phyloP scores from a whole-genome alignment of 345 rosid species.

The Psidium friedrichsthalianum region DNA sequence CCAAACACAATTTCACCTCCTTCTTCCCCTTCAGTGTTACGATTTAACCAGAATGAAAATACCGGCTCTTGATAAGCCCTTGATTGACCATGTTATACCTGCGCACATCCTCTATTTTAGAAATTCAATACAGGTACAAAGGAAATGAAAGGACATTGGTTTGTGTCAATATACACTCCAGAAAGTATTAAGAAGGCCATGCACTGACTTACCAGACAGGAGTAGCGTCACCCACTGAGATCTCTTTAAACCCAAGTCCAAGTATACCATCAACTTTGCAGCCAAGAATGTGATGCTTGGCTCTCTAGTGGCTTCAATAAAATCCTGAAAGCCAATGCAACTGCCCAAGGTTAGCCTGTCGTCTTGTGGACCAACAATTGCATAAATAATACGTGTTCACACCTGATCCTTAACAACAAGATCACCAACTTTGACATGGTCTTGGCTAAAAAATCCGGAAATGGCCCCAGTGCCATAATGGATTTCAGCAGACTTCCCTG shows the following conservation, averaged over 20 bases:
- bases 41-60: slow-evolving; percentile 92
- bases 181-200: neutral
- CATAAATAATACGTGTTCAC: neutral
- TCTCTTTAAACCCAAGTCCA: slow-evolving; percentile 94
- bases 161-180: neutral
- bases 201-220: slow-evolving; percentile 63
- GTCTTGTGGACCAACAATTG: neutral
- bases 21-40: slow-evolving; percentile 51
- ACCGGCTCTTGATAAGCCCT: slow-evolving; percentile 70
- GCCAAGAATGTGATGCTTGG: slow-evolving; percentile 78
- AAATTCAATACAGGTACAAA: neutral
- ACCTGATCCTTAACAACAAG: slow-evolving; percentile 57
- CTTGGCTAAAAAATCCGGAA: slow-evolving; percentile 55
- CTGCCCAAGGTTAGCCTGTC: neutral
- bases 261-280: slow-evolving; percentile 87
- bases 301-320: slow-evolving; percentile 90
- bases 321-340: slow-evolving; percentile 33
- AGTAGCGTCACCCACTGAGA: slow-evolving; percentile 63
- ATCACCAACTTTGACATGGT: slow-evolving; percentile 49
- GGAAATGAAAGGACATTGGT: neutral
- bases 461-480: slow-evolving; percentile 67
- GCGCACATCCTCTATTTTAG: neutral
- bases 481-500: slow-evolving; percentile 76
- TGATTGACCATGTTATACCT: slow-evolving; percentile 87
- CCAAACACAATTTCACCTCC: slow-evolving; percentile 96